A percentile compares a stretch with the other conserved stretches of the same genome.
phyloP scores from a whole-genome alignment of 164 flowering plant species.

The Liquidambar formosana region DNA sequence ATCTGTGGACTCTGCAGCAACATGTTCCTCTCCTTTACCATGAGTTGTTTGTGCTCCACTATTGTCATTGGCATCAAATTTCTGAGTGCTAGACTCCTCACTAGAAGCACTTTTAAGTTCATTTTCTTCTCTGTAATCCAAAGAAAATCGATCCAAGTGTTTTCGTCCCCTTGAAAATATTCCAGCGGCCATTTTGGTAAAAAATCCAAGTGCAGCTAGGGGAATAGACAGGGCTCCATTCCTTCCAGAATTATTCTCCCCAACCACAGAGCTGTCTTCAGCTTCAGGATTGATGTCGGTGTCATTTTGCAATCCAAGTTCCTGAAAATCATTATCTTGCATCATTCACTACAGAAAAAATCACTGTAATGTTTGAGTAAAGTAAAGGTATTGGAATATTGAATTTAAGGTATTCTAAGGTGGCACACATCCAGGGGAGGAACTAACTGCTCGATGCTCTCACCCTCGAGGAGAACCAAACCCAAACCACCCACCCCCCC shows the following conservation, averaged over 20 bases:
- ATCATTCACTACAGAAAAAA: slow-evolving; percentile 12
- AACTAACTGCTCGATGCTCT: no score
- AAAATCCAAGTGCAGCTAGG: slow-evolving; percentile 75
- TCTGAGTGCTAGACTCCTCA: slow-evolving; percentile 42
- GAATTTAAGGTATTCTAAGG: no score
- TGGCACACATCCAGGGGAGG: neutral
- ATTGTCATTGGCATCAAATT: slow-evolving; percentile 27
- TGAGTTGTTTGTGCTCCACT: slow-evolving; percentile 19
- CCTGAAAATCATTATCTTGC: slow-evolving; percentile 37
- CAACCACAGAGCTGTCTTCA: slow-evolving; percentile 30
- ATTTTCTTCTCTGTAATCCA: slow-evolving; percentile 37
- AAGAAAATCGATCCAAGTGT: slow-evolving; percentile 28
- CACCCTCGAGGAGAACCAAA: no score
- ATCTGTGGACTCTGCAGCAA: slow-evolving; percentile 26
- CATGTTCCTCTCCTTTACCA: slow-evolving; percentile 27
- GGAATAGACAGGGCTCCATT: slow-evolving; percentile 77
- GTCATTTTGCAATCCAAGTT: slow-evolving; percentile 26
- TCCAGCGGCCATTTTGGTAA: slow-evolving; percentile 77
- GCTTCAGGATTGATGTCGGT: slow-evolving; percentile 27
- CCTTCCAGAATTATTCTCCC: slow-evolving; percentile 42
- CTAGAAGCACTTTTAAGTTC: slow-evolving; percentile 31
- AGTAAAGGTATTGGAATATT: neutral
- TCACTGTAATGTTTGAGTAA: neutral
- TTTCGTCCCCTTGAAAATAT: slow-evolving; percentile 66
- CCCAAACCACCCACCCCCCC: no score